Percentiles rank a stretch among this genome's conserved stretches.
Evolutionary conservation across 1,284 basidiomycete species (phyloP).

Genomic region (Schizophyllum amplum): DNA sequence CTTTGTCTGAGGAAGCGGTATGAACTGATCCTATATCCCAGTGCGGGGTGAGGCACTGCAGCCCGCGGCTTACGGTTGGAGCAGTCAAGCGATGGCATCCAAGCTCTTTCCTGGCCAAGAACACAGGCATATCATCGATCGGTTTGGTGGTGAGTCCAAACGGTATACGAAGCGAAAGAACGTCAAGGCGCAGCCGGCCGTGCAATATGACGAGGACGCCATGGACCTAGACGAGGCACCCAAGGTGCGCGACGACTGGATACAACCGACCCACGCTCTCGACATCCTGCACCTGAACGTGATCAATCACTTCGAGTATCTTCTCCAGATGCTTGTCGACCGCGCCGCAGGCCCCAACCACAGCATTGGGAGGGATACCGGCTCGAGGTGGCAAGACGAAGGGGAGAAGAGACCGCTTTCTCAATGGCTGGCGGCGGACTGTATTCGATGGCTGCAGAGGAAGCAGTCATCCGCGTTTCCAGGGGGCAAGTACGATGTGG

Average conservation of each 20-base stretch:
- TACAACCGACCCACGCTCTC: constrained; percentile 44
- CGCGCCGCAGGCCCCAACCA: constrained; percentile 41
- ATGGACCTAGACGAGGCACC: constrained; percentile 58
- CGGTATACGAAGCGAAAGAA: constrained; percentile 10
- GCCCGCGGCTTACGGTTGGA: constrained; percentile 22
- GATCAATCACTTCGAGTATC: constrained; percentile 55
- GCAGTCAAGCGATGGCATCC: constrained; percentile 35
- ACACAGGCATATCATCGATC: constrained; percentile 22
- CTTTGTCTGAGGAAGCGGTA: neutral
- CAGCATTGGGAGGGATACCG: constrained; percentile 18
- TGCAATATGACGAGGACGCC: constrained; percentile 33
- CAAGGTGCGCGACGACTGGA: constrained; percentile 13
- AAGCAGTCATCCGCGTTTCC: constrained; percentile 18
- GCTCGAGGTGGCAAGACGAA: constrained; percentile 50
- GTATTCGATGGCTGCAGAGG: constrained; percentile 46
- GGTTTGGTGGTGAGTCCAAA: neutral
- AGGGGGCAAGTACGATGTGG: constrained; percentile 25
- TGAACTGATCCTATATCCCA: constrained; percentile 4
- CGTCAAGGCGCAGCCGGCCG: neutral
- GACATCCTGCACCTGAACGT: constrained; percentile 62
- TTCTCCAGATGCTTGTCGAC: constrained; percentile 49
- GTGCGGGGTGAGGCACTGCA: constrained; percentile 7
- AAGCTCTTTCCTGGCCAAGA: constrained; percentile 25
- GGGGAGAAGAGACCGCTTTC: constrained; percentile 31
- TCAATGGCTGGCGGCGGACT: constrained; percentile 46